These are phyloP conservation scores for Podila horticola DNA, from an alignment of 192 early-diverging fungal species.

Conservation along the genomic window DNA sequence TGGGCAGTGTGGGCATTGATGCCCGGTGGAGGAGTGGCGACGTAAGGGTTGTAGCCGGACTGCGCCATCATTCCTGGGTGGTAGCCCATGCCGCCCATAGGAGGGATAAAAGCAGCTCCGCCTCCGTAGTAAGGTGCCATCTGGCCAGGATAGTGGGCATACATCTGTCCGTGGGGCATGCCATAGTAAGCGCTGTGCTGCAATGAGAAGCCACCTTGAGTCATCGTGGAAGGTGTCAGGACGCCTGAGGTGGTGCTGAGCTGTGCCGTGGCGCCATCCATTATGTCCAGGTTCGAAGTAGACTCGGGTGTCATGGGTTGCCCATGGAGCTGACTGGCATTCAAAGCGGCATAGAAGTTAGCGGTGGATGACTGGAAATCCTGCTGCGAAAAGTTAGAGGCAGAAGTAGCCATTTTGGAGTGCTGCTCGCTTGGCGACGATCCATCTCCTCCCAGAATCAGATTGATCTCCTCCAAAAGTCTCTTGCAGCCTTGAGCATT, in stretches of 20 bases:
- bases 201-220: slow-evolving; percentile 16
- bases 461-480: slow-evolving; percentile 79
- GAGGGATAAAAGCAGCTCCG: slow-evolving; percentile 28
- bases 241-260: slow-evolving; percentile 8
- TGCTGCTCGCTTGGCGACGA: slow-evolving; percentile 12
- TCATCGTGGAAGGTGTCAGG: slow-evolving; percentile 15
- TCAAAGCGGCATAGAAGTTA: slow-evolving; percentile 30
- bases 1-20: slow-evolving; percentile 18
- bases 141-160: slow-evolving; percentile 45
- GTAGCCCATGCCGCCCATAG: slow-evolving; percentile 33
- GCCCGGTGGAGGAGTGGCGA: slow-evolving; percentile 33
- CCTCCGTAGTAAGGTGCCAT: slow-evolving; percentile 44
- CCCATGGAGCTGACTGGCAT: slow-evolving; percentile 8
- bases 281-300: slow-evolving; percentile 4
- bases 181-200: slow-evolving; percentile 38
- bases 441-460: slow-evolving; percentile 30
- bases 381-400: slow-evolving; percentile 11
- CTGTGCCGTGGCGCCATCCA: slow-evolving; percentile 8
- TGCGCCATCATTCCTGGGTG: slow-evolving; percentile 38
- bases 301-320: slow-evolving; percentile 13
- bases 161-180: slow-evolving; percentile 41
- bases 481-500: slow-evolving; percentile 84
- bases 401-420: slow-evolving; percentile 14
- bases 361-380: slow-evolving; percentile 20
- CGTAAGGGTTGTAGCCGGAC: slow-evolving; percentile 38